These are phyloP conservation scores for Puccinia triticina DNA, from an alignment of 1,284 basidiomycete species.

Conservation along the genomic window DNA sequence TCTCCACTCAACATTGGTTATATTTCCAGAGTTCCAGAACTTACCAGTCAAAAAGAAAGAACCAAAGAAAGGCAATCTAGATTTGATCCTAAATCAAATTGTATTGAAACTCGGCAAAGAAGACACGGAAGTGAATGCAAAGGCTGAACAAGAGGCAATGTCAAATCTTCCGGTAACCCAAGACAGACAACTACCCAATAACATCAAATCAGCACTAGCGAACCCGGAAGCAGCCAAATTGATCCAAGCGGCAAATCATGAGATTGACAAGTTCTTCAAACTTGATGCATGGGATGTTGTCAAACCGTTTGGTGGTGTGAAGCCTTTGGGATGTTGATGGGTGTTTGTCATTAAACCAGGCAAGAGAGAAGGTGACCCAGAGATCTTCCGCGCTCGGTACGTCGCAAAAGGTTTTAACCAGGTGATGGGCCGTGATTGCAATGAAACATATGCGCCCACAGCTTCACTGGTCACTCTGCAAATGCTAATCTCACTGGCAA, in stretches of 20 bases:
- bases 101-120: background rate
- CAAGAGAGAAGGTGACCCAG: no score
- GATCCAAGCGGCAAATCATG: background rate
- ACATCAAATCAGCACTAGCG: background rate
- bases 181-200: background rate
- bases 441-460: constrained; percentile 20
- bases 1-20: no score
- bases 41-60: no score
- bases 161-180: background rate
- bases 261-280: background rate
- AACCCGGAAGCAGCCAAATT: background rate
- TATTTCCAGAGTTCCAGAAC: no score
- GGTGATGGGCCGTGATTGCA: constrained; percentile 18
- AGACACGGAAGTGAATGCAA: background rate
- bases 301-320: background rate
- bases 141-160: background rate
- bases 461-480: constrained; percentile 3
- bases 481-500: background rate
- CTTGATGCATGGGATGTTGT: background rate
- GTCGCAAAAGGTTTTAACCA: constrained; percentile 34
- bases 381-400: background rate
- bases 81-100: no score
- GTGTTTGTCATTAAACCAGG: no score
- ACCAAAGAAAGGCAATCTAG: no score
- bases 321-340: background rate